Base-by-base conservation (phyloP, 108 stramenopile genomes). In the Epipyxis sp. region DNA sequence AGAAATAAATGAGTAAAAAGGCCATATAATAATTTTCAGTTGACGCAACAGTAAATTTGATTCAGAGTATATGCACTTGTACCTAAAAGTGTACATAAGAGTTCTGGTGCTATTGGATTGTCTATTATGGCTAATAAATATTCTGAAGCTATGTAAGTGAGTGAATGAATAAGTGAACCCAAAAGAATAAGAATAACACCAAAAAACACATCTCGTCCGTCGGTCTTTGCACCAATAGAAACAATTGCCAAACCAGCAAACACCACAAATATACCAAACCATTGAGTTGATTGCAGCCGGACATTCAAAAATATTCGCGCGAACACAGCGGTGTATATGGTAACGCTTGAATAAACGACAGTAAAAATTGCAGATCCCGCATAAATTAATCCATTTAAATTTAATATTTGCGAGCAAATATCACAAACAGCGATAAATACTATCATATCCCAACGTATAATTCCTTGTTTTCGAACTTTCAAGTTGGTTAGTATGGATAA, bases 291-390 rank as follows among this genome's bases (percentile, higher is more conserved):
- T 13, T 50, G 46, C 20, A 50, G 20, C 6, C 20, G 46, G 20
- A 6, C 13, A 50, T 50, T 6, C 6, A 50, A 20, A 50, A 50
- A 50, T 6, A 50, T 13, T 13, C 20, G 20, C 6, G 46, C 46
- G 6, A 50, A 50, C 20, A 50, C 6, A 6, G 46, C 46, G 6
- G 46, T 50, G 20, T 50, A 50, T 6, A 50, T 20, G 6, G 46
- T 50, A 50, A 50, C 46, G 46, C 46, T 50, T 13, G 46, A 50
- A 50, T 50, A 50, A 20, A 50, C 46, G 46, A 50, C 46, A 50
- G 46, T 50, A 20, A 13, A 50, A 20, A 50, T 50, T 6, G 46
- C 46, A 13, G 46, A 50, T 20, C 46, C 46, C 20, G 46, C 46
- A 50, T 6, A 6, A 6, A 50, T 50, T 6, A 50, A 20, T 13